These are phyloP conservation scores for Magnusiomyces tetraspermus DNA, from an alignment of 1,139 yeast species.

Conservation along the genomic window DNA sequence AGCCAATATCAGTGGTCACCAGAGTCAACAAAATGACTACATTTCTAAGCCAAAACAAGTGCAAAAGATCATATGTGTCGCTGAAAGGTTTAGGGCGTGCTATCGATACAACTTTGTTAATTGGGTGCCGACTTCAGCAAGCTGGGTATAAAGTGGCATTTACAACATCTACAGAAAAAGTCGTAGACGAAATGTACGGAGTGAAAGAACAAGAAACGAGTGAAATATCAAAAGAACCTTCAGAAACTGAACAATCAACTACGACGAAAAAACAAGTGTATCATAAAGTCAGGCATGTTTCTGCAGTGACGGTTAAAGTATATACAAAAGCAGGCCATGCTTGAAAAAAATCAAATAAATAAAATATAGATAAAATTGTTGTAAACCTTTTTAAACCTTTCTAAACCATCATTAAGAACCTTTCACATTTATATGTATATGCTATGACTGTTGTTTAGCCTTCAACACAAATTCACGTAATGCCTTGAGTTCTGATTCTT, in stretches of 20 bases:
- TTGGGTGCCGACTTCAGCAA: conserved; percentile 26
- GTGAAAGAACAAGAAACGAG: conserved; percentile 13
- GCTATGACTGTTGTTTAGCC: background rate
- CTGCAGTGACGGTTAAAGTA: background rate
- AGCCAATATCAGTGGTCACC: conserved; percentile 9
- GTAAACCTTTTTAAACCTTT: too few relatives aligned
- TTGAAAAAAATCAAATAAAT: background rate
- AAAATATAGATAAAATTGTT: too few relatives aligned
- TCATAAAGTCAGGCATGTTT: background rate
- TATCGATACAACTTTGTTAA: conserved; percentile 26
- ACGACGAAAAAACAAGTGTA: background rate
- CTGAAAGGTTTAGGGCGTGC: conserved; percentile 30
- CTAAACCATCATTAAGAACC: too few relatives aligned
- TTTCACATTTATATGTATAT: too few relatives aligned
- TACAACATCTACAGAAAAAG: conserved; percentile 18
- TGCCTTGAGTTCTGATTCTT: conserved; percentile 14
- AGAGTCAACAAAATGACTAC: conserved; percentile 6
- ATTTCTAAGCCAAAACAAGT: conserved; percentile 5
- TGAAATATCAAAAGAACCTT: background rate
- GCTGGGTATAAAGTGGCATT: conserved; percentile 23
- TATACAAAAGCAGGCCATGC: background rate
- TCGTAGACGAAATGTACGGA: conserved; percentile 21
- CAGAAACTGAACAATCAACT: background rate
- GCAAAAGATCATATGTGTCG: conserved; percentile 17
- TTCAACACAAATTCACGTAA: background rate